These are phyloP conservation scores for Diaporthe nobilis DNA, from an alignment of 2,329 filamentous ascomycete species.

Conservation along the genomic window DNA sequence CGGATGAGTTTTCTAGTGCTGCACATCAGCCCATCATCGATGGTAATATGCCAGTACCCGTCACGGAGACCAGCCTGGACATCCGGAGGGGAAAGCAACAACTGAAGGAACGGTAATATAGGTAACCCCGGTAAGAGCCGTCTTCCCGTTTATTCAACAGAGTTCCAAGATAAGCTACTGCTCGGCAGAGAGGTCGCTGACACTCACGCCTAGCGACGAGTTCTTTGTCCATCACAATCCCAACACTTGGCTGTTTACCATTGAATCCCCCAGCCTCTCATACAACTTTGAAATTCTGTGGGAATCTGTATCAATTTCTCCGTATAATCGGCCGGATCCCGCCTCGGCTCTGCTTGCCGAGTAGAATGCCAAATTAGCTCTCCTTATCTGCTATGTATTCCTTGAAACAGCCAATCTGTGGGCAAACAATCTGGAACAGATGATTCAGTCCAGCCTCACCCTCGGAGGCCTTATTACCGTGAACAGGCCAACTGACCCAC, in stretches of 20 bases:
- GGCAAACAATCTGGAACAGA: background rate
- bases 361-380: background rate
- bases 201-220: background rate
- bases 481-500: conserved; percentile 11
- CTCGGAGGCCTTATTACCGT: conserved; percentile 16
- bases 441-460: conserved; percentile 6
- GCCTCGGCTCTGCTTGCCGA: conserved; percentile 14
- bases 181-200: background rate
- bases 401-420: background rate
- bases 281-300: background rate
- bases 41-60: background rate
- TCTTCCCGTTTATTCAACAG: background rate
- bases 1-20: background rate
- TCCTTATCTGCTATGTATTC: background rate
- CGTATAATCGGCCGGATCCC: background rate
- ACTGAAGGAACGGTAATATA: background rate
- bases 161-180: background rate
- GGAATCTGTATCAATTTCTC: background rate
- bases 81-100: background rate
- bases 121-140: background rate
- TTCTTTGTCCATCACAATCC: no score
- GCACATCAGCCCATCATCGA: background rate
- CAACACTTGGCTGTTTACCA: background rate
- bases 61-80: background rate
- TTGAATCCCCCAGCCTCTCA: no score